phyloP scores from a whole-genome alignment of 306 rosid genomes.

The Vicia sativa region DNA sequence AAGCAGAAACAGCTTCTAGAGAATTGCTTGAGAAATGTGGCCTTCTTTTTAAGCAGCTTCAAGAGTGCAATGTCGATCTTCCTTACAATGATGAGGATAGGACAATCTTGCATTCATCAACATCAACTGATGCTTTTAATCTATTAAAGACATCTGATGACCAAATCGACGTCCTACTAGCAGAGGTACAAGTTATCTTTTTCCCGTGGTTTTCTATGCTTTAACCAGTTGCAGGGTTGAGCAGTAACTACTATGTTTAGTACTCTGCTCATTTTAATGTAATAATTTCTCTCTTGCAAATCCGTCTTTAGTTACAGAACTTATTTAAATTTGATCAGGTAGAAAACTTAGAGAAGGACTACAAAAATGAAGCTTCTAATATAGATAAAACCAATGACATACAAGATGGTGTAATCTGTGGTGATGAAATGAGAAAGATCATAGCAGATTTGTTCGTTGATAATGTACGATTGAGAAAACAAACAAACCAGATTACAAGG shows the following conservation, averaged over 20 bases:
- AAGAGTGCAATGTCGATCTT: constrained; percentile 61
- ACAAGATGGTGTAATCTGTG: constrained; percentile 44
- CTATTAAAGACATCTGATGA: constrained; percentile 67
- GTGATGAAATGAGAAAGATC: constrained; percentile 67
- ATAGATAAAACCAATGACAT: constrained; percentile 48
- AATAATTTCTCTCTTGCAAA: constrained; percentile 14
- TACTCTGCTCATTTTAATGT: constrained; percentile 24
- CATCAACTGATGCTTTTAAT: constrained; percentile 53
- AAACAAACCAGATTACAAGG: constrained; percentile 58
- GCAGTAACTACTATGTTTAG: constrained; percentile 12
- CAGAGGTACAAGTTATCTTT: constrained; percentile 59
- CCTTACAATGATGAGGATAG: constrained; percentile 45
- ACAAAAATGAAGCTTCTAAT: constrained; percentile 40
- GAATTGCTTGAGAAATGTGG: constrained; percentile 61
- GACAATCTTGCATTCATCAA: constrained; percentile 46
- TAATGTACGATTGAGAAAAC: constrained; percentile 81
- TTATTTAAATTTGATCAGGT: constrained; percentile 58
- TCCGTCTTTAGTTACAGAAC: background rate
- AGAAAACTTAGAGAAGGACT: constrained; percentile 56
- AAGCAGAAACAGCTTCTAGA: constrained; percentile 52
- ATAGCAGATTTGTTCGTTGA: constrained; percentile 67
- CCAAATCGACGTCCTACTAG: constrained; percentile 60
- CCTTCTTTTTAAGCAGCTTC: constrained; percentile 66
- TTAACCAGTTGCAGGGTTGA: constrained; percentile 26
- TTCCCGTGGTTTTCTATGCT: constrained; percentile 1